These are phyloP conservation scores for Metschnikowia santaceciliae DNA, from an alignment of 805 yeast species.

Conservation along the genomic window DNA sequence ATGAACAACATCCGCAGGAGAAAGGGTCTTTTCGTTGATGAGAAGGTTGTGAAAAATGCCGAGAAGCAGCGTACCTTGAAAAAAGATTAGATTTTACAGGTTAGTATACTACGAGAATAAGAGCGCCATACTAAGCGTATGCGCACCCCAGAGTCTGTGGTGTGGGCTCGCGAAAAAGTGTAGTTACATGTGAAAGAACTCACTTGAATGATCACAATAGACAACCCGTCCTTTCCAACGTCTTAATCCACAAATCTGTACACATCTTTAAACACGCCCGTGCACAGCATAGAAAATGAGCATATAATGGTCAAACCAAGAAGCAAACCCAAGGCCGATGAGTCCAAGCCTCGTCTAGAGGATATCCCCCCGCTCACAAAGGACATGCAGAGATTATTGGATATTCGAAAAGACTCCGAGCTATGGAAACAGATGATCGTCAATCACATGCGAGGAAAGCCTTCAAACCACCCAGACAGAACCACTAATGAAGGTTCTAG, in stretches of 20 bases:
- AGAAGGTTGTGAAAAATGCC: slow-evolving; percentile 85
- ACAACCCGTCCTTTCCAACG: not conserved
- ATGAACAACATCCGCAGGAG: slow-evolving; percentile 78
- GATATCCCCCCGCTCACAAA: slow-evolving; percentile 1
- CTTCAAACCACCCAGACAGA: not conserved
- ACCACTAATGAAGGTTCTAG: not conserved
- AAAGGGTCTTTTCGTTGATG: slow-evolving; percentile 87
- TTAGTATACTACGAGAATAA: not conserved
- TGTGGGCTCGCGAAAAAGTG: slow-evolving; percentile 1
- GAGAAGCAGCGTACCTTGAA: slow-evolving; percentile 91
- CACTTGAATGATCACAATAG: not conserved
- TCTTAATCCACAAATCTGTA: not conserved
- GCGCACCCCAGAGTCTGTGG: slow-evolving; percentile 2
- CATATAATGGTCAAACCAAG: not conserved
- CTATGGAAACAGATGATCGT: slow-evolving; percentile 31
- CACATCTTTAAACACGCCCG: not conserved
- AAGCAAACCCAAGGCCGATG: not conserved
- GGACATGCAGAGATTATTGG: slow-evolving; percentile 14
- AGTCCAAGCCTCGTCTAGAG: not conserved
- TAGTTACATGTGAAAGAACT: not conserved
- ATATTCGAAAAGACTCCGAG: slow-evolving; percentile 31
- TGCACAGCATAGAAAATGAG: not conserved
- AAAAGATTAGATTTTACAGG: slow-evolving; percentile 44
- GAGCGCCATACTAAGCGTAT: not conserved
- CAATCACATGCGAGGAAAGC: not conserved